A percentile compares a stretch with the other conserved stretches of the same genome.
phyloP scores from a whole-genome alignment of 202 grass and related monocot genomes.

The Setaria viridis region DNA sequence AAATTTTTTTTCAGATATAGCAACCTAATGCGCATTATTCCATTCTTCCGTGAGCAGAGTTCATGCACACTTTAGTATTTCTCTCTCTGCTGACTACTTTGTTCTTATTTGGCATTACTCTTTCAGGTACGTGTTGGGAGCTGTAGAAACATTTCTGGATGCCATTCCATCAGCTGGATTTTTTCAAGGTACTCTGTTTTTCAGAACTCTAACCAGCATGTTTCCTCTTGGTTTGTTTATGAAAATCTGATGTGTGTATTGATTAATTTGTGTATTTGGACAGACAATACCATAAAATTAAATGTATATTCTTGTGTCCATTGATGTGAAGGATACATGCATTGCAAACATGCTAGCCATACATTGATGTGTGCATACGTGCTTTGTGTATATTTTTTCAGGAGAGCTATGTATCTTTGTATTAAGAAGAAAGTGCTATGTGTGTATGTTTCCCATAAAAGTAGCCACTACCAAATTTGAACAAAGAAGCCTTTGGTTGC shows the following conservation, averaged over 20 bases:
- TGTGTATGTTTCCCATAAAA: slow-evolving; percentile 2
- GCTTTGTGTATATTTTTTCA: too few relatives aligned
- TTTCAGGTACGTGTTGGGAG: slow-evolving; percentile 96
- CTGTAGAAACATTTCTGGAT: slow-evolving; percentile 98
- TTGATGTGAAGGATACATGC: background rate
- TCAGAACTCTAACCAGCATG: background rate
- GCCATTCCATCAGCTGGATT: slow-evolving; percentile 84
- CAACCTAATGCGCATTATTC: background rate
- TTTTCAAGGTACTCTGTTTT: slow-evolving; percentile 68
- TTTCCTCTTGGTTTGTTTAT: background rate
- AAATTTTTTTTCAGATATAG: background rate
- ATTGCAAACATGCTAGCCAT: background rate
- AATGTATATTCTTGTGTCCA: background rate
- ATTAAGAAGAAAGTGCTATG: too few relatives aligned
- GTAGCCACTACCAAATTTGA: background rate
- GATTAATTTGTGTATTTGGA: background rate
- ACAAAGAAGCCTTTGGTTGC: background rate
- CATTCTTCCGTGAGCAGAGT: background rate
- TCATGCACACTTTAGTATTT: background rate
- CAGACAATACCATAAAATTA: background rate
- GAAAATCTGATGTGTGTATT: background rate
- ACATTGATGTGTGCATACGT: background rate
- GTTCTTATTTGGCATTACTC: background rate
- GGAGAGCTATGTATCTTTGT: too few relatives aligned
- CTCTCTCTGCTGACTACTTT: background rate